Evolutionary conservation across 2,329 filamentous ascomycete species (phyloP).

Genomic region (Davidsoniella virescens): DNA sequence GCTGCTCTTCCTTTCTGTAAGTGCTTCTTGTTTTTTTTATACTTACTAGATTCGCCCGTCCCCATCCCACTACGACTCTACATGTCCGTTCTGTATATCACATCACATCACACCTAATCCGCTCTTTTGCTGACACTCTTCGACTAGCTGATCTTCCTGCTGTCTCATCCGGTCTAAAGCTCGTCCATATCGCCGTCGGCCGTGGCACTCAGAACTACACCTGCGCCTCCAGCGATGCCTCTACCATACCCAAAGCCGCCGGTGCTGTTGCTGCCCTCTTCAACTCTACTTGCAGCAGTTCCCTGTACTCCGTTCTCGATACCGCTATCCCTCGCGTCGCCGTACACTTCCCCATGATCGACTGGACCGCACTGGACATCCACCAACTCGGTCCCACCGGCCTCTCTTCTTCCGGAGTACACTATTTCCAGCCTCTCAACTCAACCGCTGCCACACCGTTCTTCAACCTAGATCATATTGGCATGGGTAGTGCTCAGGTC

Average conservation of each 20-base stretch:
- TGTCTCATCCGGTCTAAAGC: conserved; percentile 40
- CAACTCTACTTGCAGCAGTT: conserved; percentile 69
- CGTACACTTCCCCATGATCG: conserved; percentile 36
- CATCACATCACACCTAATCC: not conserved
- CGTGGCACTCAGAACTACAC: conserved; percentile 92
- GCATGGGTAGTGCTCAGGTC: conserved; percentile 30
- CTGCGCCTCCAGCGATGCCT: conserved; percentile 46
- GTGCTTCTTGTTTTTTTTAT: conserved; percentile 14
- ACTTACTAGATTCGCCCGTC: conserved; percentile 1
- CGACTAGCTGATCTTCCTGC: conserved; percentile 35
- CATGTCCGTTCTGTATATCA: conserved; percentile 8
- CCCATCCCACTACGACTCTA: not conserved
- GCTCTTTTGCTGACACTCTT: not conserved
- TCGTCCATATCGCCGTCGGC: conserved; percentile 71
- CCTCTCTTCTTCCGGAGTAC: conserved; percentile 53
- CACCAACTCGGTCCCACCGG: conserved; percentile 37
- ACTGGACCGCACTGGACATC: conserved; percentile 8
- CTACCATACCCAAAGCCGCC: conserved; percentile 42
- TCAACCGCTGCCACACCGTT: conserved; percentile 50
- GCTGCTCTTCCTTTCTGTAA: conserved; percentile 34
- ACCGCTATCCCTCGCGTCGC: conserved; percentile 48
- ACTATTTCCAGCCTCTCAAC: conserved; percentile 47
- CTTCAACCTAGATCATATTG: conserved; percentile 57
- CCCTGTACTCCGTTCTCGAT: conserved; percentile 51
- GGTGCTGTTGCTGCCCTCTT: conserved; percentile 76